A percentile compares a stretch with the other conserved stretches of the same genome.
phyloP scores from a whole-genome alignment of 1,284 basidiomycete genomes.

The Sanghuangporus sanghuang region DNA sequence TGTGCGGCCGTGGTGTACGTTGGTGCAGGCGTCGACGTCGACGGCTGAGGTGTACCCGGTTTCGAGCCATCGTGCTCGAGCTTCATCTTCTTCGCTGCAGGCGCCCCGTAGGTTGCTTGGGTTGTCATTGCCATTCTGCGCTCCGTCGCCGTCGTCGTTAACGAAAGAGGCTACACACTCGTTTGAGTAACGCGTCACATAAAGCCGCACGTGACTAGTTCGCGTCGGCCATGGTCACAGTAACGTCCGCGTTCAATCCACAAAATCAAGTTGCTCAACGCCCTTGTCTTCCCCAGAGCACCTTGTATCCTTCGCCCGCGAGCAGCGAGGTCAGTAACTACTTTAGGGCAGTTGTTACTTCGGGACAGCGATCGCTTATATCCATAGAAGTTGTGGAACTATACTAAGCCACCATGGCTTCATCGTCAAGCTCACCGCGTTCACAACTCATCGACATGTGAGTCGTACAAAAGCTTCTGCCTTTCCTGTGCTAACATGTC shows the following conservation, averaged over 20 bases:
- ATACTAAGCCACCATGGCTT: conserved; percentile 5
- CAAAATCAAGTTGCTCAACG: neutral
- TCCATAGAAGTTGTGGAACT: neutral
- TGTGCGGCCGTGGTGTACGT: conserved; percentile 32
- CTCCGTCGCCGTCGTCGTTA: conserved; percentile 1
- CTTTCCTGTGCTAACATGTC: neutral
- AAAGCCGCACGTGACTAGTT: neutral
- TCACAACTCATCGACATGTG: conserved; percentile 17
- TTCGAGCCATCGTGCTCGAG: conserved; percentile 16
- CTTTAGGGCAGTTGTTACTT: neutral
- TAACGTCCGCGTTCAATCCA: neutral
- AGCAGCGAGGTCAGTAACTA: neutral
- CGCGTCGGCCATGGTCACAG: neutral
- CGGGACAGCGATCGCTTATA: neutral
- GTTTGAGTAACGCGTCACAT: neutral
- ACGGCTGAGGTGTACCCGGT: conserved; percentile 18
- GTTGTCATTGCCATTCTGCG: conserved; percentile 15
- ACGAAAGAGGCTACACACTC: neutral
- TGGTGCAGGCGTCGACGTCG: conserved; percentile 21
- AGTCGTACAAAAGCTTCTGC: neutral
- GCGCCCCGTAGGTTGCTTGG: conserved; percentile 5
- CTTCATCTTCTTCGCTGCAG: conserved; percentile 18
- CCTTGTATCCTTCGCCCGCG: neutral
- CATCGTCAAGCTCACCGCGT: conserved; percentile 10
- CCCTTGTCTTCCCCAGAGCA: neutral